These are phyloP conservation scores for Plasmodium blacklocki DNA, from an alignment of 169 alveolate species.

Conservation along the genomic window DNA sequence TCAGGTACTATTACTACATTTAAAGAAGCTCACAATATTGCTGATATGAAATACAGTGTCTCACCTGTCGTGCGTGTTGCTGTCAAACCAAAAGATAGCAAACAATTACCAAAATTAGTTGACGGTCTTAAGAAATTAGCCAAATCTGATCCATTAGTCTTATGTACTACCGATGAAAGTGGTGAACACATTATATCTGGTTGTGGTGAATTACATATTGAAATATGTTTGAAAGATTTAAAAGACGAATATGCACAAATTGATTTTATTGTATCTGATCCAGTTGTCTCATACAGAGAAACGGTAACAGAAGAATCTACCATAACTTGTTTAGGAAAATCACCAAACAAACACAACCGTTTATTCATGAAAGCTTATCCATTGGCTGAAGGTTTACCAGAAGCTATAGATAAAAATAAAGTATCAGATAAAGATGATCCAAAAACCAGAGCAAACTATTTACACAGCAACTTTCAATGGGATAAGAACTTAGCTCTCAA, in stretches of 20 bases:
- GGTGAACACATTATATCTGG: constrained; percentile 99
- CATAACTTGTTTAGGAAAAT: constrained; percentile 96
- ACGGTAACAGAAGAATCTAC: constrained; percentile 95
- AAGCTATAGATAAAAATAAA: constrained; percentile 96
- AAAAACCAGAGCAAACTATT: constrained; percentile 95
- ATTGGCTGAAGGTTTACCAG: constrained; percentile 96
- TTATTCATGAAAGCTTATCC: constrained; percentile 97
- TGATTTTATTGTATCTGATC: constrained; percentile 98
- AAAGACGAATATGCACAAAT: constrained; percentile 98
- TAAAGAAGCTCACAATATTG: constrained; percentile 97
- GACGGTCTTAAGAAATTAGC: constrained; percentile 98
- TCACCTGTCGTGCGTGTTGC: constrained; percentile 99
- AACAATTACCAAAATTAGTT: constrained; percentile 98
- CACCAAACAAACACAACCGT: constrained; percentile 99
- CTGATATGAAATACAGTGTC: constrained; percentile 99
- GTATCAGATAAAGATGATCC: constrained; percentile 95
- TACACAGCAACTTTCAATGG: constrained; percentile 96
- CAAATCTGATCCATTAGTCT: constrained; percentile 98
- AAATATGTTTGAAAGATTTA: constrained; percentile 98
- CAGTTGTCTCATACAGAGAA: constrained; percentile 99
- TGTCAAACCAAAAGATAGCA: constrained; percentile 98
- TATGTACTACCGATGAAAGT: constrained; percentile 97
- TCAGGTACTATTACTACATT: constrained; percentile 98
- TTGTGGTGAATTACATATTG: constrained; percentile 99
- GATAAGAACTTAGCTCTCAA: constrained; percentile 97